These are phyloP conservation scores for Eucalyptus rudis DNA, from an alignment of 345 rosid genomes.

Conservation along the genomic window DNA sequence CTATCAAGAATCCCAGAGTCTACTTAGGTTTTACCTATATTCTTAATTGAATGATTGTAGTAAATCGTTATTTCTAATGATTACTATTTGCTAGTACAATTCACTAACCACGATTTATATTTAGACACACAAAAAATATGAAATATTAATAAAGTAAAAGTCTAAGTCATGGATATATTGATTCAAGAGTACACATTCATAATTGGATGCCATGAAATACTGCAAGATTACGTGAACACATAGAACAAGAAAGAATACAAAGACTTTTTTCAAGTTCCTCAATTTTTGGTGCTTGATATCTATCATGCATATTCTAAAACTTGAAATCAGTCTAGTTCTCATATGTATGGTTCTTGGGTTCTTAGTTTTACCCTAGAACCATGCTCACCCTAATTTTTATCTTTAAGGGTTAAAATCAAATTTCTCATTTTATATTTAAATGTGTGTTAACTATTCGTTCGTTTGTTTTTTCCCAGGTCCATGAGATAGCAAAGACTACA, in stretches of 20 bases:
- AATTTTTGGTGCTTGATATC: no score
- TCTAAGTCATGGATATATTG: neutral
- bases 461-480: neutral
- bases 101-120: no score
- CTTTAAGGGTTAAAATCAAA: neutral
- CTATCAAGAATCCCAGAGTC: neutral
- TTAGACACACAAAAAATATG: fast-evolving
- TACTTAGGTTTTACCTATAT: neutral
- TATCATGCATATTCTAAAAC: neutral
- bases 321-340: neutral
- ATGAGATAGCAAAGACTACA: neutral
- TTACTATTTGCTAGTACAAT: neutral
- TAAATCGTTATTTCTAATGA: no score
- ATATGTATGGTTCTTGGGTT: neutral
- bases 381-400: neutral
- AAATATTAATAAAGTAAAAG: no score
- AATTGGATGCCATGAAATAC: no score
- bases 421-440: neutral
- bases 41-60: neutral
- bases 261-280: neutral
- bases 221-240: no score
- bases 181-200: neutral
- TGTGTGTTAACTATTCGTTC: neutral
- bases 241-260: neutral
- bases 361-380: no score